Percentiles rank a stretch among this genome's conserved stretches.
Conservation (phyloP, 2,329 filamentous ascomycete genomes). For the Neoarthrinium moseri region DNA sequence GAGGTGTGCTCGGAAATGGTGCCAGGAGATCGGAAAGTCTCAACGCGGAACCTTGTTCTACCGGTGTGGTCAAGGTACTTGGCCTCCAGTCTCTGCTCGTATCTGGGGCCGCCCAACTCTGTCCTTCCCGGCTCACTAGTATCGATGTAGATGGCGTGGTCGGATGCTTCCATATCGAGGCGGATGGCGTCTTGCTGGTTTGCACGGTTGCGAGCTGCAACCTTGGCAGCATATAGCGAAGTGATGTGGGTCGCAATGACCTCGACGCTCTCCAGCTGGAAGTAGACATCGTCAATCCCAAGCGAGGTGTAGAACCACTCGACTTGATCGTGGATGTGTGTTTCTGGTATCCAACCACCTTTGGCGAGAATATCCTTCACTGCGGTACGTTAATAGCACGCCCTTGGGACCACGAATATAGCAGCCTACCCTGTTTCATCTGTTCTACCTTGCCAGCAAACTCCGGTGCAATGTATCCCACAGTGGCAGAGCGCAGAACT, state of each 20-base stretch:
- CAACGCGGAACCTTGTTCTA: constrained; percentile 81
- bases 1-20: constrained; percentile 66
- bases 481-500: constrained; percentile 81
- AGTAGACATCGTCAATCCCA: constrained; percentile 98
- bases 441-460: constrained; percentile 92
- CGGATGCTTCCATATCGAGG: constrained; percentile 88
- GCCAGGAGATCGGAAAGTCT: constrained; percentile 92
- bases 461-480: constrained; percentile 91
- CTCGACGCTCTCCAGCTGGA: constrained; percentile 81
- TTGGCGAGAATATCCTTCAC: constrained; percentile 79
- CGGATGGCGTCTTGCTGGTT: constrained; percentile 94
- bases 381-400: not conserved
- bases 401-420: constrained; percentile 30
- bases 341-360: constrained; percentile 81
- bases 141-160: constrained; percentile 98
- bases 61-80: constrained; percentile 89
- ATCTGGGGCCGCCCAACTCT: constrained; percentile 75
- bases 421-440: constrained; percentile 70
- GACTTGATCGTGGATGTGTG: constrained; percentile 82
- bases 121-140: constrained; percentile 88
- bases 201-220: constrained; percentile 87
- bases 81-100: constrained; percentile 88
- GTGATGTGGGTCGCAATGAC: constrained; percentile 93
- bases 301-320: constrained; percentile 97
- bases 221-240: constrained; percentile 94